A percentile compares a stretch with the other conserved stretches of the same genome.
These are phyloP conservation scores for Pseudovirgaria hyperparasitica DNA, from an alignment of 2,329 filamentous ascomycete genomes.

Conservation along the genomic window DNA sequence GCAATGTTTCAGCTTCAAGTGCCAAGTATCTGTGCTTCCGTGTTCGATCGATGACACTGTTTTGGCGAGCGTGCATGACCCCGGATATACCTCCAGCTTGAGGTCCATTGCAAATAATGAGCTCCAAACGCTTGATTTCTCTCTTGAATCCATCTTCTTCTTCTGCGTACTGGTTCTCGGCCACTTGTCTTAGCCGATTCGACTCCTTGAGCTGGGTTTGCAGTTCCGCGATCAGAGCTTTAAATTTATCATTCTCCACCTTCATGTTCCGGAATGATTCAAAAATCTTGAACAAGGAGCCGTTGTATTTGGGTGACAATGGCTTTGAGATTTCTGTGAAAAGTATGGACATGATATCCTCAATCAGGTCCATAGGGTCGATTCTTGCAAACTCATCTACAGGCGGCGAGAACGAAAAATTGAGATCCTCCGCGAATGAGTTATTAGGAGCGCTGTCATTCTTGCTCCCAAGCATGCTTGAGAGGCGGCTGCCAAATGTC, in stretches of 20 bases:
- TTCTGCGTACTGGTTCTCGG: conserved; percentile 19
- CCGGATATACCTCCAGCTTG: conserved; percentile 28
- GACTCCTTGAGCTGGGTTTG: conserved; percentile 12
- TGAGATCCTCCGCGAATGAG: no score
- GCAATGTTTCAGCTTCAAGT: conserved; percentile 5
- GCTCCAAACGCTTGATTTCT: conserved; percentile 31
- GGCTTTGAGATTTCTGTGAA: conserved; percentile 14
- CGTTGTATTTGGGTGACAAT: conserved; percentile 21
- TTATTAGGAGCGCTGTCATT: no score
- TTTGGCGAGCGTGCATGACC: conserved; percentile 28
- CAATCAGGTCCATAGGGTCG: conserved; percentile 10
- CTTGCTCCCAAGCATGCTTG: no score
- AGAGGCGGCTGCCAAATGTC: no score
- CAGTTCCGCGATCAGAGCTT: conserved; percentile 15
- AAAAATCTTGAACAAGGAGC: conserved; percentile 28
- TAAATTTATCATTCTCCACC: conserved; percentile 20
- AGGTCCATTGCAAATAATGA: conserved; percentile 29
- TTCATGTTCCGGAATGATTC: conserved; percentile 26
- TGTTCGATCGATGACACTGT: conserved; percentile 23
- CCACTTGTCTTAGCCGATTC: no score
- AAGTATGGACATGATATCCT: conserved; percentile 16
- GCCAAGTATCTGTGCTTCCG: conserved; percentile 11
- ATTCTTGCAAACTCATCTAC: conserved; percentile 5
- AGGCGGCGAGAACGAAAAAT: no score
- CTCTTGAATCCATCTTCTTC: conserved; percentile 23